Base-by-base conservation (phyloP, 192 early-diverging fungal species). In the Backusella macrospora region DNA sequence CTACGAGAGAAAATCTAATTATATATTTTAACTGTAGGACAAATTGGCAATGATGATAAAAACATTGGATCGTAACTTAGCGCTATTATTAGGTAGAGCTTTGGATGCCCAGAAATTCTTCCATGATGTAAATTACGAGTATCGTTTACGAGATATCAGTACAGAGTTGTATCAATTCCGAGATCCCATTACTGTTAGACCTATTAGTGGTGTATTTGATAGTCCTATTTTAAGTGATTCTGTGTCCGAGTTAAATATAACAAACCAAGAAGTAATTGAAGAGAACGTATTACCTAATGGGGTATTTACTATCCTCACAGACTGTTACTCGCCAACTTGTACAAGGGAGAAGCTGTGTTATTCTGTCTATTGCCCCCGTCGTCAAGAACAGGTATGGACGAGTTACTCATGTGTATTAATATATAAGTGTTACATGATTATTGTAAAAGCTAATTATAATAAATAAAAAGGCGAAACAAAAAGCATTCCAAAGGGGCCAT, bases 281-380 rank as follows among this genome's bases (percentile, higher is more conserved):
- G 81, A 82, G 21, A 71, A 65, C 6, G 81, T 81, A 49, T 52
- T 87, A 4, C 90, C 92, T 23, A 93, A 89, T 65, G 97, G 97
- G 26, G 91, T 99, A 4, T 96, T 97, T 84, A 95, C 94, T 3
- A 83, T 93, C 42, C 82, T 98, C 67, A 91, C 96, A 0, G 90
- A 93, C 69, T 99, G 97, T 80, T 99, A 98, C 79, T 98, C 96
- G 21, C 93, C 95, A 0, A 97, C 94, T 0, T 99, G 97, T 76
- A 86, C 92, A 2, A 80, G 83, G 21, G 92, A 90, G 45, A 90
- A 86, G 66, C 81, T 92, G 2, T 99, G 96, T 78, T 99, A 99
- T 83, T 95, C 93, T 71, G 88, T 92, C 13, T 83, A 89, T 8
- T 98, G 97, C 71, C 96, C 96, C 6, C 82, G 92, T 7, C 85